A percentile compares a stretch with the other conserved stretches of the same genome.
phyloP scores from a whole-genome alignment of 441 rosid genomes.

The Iberis amara region DNA sequence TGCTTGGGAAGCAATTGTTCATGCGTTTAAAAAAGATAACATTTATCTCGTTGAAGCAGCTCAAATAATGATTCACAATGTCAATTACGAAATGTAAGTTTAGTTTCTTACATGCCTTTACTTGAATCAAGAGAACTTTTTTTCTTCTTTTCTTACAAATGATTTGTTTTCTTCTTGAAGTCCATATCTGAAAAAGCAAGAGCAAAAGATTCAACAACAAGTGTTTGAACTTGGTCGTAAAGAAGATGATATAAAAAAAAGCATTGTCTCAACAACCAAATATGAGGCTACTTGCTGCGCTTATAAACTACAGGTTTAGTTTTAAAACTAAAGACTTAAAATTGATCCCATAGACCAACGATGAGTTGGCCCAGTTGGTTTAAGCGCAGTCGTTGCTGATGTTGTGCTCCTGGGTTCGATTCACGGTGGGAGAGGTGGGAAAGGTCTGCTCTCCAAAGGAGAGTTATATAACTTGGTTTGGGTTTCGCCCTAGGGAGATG shows the following conservation, averaged over 20 bases:
- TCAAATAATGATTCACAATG: conserved; percentile 81
- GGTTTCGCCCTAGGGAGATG: too few species aligned
- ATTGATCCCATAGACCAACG: too few species aligned
- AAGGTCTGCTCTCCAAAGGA: too few species aligned
- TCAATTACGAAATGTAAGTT: conserved; percentile 86
- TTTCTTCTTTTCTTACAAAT: too few species aligned
- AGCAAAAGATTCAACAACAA: conserved; percentile 91
- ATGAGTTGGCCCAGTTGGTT: too few species aligned
- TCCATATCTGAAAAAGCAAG: conserved; percentile 91
- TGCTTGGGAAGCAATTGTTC: conserved; percentile 49
- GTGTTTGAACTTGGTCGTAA: conserved; percentile 85
- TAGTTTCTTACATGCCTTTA: conserved; percentile 14
- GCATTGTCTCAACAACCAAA: conserved; percentile 73
- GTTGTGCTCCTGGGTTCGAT: too few species aligned
- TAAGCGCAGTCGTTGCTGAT: too few species aligned
- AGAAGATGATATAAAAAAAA: conserved; percentile 87
- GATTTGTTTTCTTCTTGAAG: conserved; percentile 36
- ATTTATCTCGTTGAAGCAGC: conserved; percentile 95
- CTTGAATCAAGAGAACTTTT: too few species aligned
- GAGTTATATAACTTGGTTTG: conserved; percentile 23
- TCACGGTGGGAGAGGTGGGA: too few species aligned
- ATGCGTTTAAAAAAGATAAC: conserved; percentile 75
- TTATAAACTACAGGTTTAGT: conserved; percentile 81
- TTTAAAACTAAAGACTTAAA: too few species aligned
- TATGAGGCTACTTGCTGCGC: conserved; percentile 90